These are phyloP conservation scores for Vitis hybrid DNA, from an alignment of 177 flowering plant genomes.

Conservation along the genomic window DNA sequence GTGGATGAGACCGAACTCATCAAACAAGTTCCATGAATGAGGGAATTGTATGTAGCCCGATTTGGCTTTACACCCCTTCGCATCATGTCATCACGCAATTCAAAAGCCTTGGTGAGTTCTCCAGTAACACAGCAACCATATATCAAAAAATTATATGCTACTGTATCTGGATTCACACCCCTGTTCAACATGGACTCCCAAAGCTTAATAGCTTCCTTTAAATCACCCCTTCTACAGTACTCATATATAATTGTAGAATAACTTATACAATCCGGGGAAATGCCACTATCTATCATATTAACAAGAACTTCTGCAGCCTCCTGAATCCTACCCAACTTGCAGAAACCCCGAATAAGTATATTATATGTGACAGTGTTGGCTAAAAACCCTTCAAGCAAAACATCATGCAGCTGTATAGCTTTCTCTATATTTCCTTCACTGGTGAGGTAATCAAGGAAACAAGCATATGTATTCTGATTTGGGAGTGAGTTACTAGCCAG, in stretches of 20 bases:
- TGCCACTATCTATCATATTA: constrained; percentile 53
- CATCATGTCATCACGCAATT: constrained; percentile 69
- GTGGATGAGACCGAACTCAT: neutral
- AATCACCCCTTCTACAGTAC: constrained; percentile 54
- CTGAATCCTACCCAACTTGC: constrained; percentile 57
- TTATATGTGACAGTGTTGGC: constrained; percentile 83
- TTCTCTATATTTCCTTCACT: constrained; percentile 63
- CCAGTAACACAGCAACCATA: constrained; percentile 67
- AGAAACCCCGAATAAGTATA: constrained; percentile 75
- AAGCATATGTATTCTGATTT: constrained; percentile 76
- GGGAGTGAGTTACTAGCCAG: constrained; percentile 45
- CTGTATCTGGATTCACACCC: constrained; percentile 65
- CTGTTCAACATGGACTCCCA: constrained; percentile 71
- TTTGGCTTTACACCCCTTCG: constrained; percentile 48
- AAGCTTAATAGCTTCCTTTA: constrained; percentile 54
- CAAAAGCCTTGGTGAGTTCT: constrained; percentile 51
- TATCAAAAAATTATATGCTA: constrained; percentile 80
- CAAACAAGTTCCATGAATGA: constrained; percentile 33
- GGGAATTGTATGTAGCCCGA: constrained; percentile 33
- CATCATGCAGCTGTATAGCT: constrained; percentile 61
- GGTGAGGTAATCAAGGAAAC: constrained; percentile 68
- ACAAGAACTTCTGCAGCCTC: constrained; percentile 54
- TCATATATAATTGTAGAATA: constrained; percentile 76
- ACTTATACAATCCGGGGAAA: constrained; percentile 78
- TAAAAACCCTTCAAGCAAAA: constrained; percentile 50